Percentiles rank a stretch among this genome's conserved stretches.
Conservation (phyloP, 2,329 filamentous ascomycete genomes). For the Scortechinia acanthostroma region DNA sequence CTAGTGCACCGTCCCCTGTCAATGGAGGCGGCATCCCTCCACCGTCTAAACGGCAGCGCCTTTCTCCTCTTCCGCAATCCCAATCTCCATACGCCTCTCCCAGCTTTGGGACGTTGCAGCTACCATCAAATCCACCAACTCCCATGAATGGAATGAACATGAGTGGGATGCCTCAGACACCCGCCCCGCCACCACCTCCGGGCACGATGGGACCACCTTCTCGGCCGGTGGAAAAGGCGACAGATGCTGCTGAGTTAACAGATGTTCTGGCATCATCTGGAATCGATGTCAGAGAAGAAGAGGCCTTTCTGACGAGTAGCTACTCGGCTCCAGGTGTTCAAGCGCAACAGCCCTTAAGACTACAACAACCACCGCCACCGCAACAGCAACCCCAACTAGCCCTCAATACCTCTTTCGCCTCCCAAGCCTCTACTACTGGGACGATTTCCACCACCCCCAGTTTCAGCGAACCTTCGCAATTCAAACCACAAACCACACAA, state of each 20-base stretch:
- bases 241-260: background rate
- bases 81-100: conserved; percentile 2
- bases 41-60: background rate
- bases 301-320: conserved; percentile 1
- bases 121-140: background rate
- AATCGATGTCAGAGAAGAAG: conserved; percentile 1
- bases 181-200: background rate
- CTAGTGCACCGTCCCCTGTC: background rate
- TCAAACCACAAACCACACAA: background rate
- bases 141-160: background rate
- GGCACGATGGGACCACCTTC: conserved; percentile 1
- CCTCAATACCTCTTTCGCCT: background rate
- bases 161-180: background rate
- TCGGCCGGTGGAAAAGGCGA: background rate
- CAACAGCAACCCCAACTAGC: background rate
- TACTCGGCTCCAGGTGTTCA: background rate
- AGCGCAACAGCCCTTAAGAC: background rate
- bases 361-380: background rate
- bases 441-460: background rate
- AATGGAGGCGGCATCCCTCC: background rate
- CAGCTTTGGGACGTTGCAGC: background rate
- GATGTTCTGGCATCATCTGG: conserved; percentile 2
- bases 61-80: background rate
- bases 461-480: background rate
- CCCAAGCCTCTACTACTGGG: background rate